Evolutionary conservation across 345 rosid genomes (phyloP), one percentile per base, ranked within the genome.

Genomic region (Gossypium turneri): DNA sequence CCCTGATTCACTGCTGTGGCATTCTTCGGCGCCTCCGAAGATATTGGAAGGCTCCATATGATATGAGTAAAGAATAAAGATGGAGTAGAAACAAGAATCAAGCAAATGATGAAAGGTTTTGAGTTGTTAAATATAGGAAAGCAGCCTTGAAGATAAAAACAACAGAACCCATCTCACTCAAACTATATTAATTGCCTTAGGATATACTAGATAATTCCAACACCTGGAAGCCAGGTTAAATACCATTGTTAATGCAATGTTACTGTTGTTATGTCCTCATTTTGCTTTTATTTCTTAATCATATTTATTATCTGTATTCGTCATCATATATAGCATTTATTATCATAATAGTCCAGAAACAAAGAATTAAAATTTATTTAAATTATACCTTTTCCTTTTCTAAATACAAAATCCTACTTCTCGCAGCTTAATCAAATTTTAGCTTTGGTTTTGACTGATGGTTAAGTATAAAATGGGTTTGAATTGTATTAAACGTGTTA

Each of bases 1-100:
- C 19, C 93, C 93, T 20, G 91, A 89, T 79, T 89, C 93, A 75
- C 85, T 74, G 75, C 89, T 87, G 56, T 82, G 80, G 81, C 91
- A 79, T 80, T 86, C 91, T 76, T 88, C 93, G 66, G 66, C 52
- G 15, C 73, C 85, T 79, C 87, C 90, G 68, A 75, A 69, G 27
- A 73, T 59, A 50, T 86, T 72, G 83, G 89, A 83, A 71, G 92
- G 75, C 75, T 85, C 92, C 92, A 88, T 88, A n/a, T 67, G 52
- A 6, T 34, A 5, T 4, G 7, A 34, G 41, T 34, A 7, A 55
- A 63, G 45, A 43, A 73, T 64, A 45, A 48, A 70, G 13, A n/a
- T 4, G 34, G 34, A 65, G 6, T 10, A 5, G 5, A 2, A 44
- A 61, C 12, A 34, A 25, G 65, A 60, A 60, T 60, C 16, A 64